Percentiles rank a stretch among this genome's conserved stretches.
Evolutionary conservation across 169 alveolate species (phyloP).

Genomic region (Eimeria brunetti): DNA sequence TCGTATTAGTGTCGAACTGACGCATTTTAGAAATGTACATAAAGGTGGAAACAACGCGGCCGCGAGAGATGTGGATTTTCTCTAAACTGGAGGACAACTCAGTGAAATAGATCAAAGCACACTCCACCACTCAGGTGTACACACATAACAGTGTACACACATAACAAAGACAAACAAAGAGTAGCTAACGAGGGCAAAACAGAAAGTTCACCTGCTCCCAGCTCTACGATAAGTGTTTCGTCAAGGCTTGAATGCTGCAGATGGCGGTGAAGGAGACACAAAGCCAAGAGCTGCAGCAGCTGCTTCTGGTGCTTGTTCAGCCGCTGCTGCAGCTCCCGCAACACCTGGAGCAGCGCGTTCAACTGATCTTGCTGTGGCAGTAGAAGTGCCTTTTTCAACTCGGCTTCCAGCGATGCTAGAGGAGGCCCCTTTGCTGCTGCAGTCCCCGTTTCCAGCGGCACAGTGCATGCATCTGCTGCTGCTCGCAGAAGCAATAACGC

Average conservation of each 20-base stretch:
- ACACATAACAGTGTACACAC: not conserved
- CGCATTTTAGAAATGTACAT: not conserved
- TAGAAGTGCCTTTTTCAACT: slow-evolving; percentile 18
- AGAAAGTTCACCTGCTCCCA: slow-evolving; percentile 75
- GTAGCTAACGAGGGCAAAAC: not conserved
- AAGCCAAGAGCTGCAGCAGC: slow-evolving; percentile 65
- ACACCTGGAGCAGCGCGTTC: slow-evolving; percentile 30
- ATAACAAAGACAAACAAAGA: not conserved
- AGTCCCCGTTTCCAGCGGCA: slow-evolving; percentile 25
- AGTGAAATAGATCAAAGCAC: not conserved
- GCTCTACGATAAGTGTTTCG: slow-evolving; percentile 65
- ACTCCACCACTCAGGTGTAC: not conserved
- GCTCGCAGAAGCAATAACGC: slow-evolving; percentile 48
- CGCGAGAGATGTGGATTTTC: not conserved
- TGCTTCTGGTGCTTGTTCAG: slow-evolving; percentile 75
- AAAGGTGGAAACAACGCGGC: not conserved
- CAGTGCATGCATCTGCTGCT: slow-evolving; percentile 49
- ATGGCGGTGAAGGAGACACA: slow-evolving; percentile 47
- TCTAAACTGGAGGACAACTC: not conserved
- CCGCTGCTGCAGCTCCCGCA: slow-evolving; percentile 31
- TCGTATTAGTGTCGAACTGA: not conserved
- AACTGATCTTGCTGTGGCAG: not conserved
- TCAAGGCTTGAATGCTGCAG: not conserved
- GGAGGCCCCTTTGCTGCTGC: slow-evolving; percentile 44
- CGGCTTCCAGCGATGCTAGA: slow-evolving; percentile 18